phyloP scores from a whole-genome alignment of 495 filamentous ascomycete genomes.

The Peziza echinospora region DNA sequence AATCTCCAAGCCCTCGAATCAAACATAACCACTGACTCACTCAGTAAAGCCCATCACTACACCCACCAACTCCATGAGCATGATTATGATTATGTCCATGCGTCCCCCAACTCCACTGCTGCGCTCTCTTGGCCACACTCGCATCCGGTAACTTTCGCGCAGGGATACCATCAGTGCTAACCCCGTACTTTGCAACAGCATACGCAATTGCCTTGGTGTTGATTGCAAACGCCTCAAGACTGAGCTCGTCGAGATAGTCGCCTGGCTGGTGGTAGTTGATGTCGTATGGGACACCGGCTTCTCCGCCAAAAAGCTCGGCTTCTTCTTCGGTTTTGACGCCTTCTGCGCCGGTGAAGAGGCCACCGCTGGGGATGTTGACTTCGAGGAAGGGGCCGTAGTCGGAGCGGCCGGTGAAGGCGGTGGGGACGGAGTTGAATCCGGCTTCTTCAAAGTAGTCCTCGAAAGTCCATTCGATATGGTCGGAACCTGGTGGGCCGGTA shows the following conservation, averaged over 20 bases:
- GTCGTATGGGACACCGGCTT: constrained; percentile 23
- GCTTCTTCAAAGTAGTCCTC: constrained; percentile 7
- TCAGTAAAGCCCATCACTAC: constrained; percentile 9
- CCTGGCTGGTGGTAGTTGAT: constrained; percentile 35
- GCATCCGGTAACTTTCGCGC: constrained; percentile 22
- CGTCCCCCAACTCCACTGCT: constrained; percentile 4
- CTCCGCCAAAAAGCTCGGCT: constrained; percentile 30
- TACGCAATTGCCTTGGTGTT: constrained; percentile 37
- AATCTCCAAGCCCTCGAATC: no score
- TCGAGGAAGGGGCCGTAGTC: constrained; percentile 36
- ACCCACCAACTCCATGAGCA: constrained; percentile 2
- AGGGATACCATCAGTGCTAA: constrained; percentile 33
- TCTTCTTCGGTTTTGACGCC: constrained; percentile 34
- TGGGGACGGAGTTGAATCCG: constrained; percentile 2
- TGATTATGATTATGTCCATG: constrained; percentile 6
- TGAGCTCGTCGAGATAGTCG: constrained; percentile 29
- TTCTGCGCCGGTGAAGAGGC: constrained; percentile 40
- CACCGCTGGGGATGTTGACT: constrained; percentile 31
- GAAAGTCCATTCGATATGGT: constrained; percentile 2
- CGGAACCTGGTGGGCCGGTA: constrained; percentile 5
- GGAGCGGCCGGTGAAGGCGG: constrained; percentile 24
- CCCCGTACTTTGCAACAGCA: constrained; percentile 31
- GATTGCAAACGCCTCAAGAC: constrained; percentile 30
- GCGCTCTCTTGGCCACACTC: neutral
- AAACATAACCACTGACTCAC: no score